These are phyloP conservation scores for Blastomyces gilchristii DNA, from an alignment of 2,329 filamentous ascomycete species.

Conservation along the genomic window DNA sequence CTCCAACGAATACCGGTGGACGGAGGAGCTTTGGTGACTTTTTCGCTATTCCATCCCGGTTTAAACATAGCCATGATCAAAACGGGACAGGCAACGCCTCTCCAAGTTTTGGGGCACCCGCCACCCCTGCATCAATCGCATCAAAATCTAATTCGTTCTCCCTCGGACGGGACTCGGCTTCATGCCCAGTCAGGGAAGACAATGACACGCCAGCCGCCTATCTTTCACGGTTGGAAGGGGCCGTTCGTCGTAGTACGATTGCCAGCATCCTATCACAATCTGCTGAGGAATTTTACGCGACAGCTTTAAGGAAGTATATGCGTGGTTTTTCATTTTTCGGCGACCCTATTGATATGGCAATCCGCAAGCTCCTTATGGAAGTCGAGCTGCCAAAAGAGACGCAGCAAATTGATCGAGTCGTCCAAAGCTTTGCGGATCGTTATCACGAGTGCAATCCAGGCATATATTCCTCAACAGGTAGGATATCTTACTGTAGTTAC, in stretches of 20 bases:
- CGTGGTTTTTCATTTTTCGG: slow-evolving; percentile 89
- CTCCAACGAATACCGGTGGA: slow-evolving; percentile 72
- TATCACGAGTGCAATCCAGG: slow-evolving; percentile 98
- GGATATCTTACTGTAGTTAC: slow-evolving; percentile 10
- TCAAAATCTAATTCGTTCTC: slow-evolving; percentile 81
- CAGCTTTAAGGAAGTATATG: slow-evolving; percentile 89
- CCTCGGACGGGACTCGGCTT: slow-evolving; percentile 56
- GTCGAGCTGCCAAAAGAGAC: slow-evolving; percentile 94
- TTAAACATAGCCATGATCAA: slow-evolving; percentile 73
- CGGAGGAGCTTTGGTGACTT: slow-evolving; percentile 89
- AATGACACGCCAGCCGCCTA: slow-evolving; percentile 88
- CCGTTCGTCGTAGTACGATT: slow-evolving; percentile 69
- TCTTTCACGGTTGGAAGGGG: slow-evolving; percentile 69
- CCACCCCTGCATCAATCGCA: slow-evolving; percentile 56
- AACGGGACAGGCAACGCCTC: slow-evolving; percentile 56
- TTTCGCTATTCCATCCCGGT: slow-evolving; percentile 61
- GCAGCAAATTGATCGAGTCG: slow-evolving; percentile 89
- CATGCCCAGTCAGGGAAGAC: slow-evolving; percentile 61
- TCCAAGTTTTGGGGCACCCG: slow-evolving; percentile 46
- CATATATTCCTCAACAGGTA: slow-evolving; percentile 69
- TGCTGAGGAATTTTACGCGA: slow-evolving; percentile 70
- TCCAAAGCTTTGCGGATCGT: slow-evolving; percentile 89
- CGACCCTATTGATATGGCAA: slow-evolving; percentile 95
- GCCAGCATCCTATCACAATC: slow-evolving; percentile 77
- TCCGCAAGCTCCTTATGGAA: slow-evolving; percentile 91